phyloP scores from a whole-genome alignment of 2,329 filamentous ascomycete species.

The Trichophaea hybrida region DNA sequence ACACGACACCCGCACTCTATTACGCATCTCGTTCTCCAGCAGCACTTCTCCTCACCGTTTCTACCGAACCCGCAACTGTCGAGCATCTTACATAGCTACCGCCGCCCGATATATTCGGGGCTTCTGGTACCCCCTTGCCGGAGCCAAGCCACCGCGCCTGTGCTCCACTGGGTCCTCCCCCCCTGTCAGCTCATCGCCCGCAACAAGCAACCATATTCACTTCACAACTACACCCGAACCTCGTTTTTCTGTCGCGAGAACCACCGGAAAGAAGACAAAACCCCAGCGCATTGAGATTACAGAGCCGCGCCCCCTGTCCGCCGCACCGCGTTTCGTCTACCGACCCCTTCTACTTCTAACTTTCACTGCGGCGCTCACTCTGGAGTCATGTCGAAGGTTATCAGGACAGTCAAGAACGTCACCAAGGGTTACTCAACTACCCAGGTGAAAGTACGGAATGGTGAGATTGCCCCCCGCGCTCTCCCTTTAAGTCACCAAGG shows the following conservation, averaged over 20 bases:
- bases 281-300: neutral
- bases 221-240: neutral
- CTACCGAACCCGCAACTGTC: neutral
- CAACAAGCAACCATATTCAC: neutral
- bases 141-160: neutral
- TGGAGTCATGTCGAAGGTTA: conserved; percentile 77
- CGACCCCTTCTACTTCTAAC: neutral
- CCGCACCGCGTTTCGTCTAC: too few relatives aligned
- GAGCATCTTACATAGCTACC: neutral
- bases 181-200: neutral
- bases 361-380: neutral
- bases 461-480: conserved; percentile 34
- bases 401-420: conserved; percentile 96
- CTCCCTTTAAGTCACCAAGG: conserved; percentile 7
- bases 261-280: neutral
- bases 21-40: neutral
- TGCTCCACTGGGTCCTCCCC: neutral
- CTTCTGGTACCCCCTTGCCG: neutral
- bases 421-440: conserved; percentile 95
- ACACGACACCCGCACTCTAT: neutral
- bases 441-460: conserved; percentile 97
- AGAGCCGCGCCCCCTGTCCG: neutral
- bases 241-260: neutral
- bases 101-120: neutral
- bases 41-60: neutral